Conservation (phyloP, 768 basidiomycete species). For the Rhodotorula paludigena region DNA sequence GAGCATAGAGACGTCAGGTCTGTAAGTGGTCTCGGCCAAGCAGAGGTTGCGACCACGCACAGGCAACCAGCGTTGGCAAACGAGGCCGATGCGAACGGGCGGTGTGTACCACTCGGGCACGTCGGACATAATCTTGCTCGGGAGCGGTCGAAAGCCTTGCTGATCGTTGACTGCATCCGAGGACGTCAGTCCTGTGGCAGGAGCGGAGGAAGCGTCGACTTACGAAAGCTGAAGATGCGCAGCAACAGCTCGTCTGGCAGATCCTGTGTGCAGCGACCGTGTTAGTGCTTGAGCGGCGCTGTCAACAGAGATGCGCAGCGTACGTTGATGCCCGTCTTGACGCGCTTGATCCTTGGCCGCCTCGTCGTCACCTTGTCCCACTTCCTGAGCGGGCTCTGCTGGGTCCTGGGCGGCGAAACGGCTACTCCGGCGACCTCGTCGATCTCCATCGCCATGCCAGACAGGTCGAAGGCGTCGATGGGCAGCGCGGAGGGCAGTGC, state of each 20-base stretch:
- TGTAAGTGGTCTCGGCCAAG: background rate
- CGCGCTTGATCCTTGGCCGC: background rate
- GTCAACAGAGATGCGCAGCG: background rate
- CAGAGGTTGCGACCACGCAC: background rate
- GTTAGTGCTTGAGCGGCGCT: rapidly evolving
- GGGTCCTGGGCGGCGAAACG: background rate
- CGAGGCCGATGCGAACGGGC: slow-evolving; percentile 12
- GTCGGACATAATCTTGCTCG: background rate
- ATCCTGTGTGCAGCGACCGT: background rate
- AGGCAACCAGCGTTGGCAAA: slow-evolving; percentile 20
- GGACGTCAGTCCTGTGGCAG: background rate
- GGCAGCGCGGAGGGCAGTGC: too few species aligned
- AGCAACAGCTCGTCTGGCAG: slow-evolving; percentile 24
- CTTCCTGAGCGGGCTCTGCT: background rate
- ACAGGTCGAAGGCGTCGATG: background rate
- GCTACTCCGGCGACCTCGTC: background rate
- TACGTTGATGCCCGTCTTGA: background rate
- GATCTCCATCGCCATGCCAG: background rate
- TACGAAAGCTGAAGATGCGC: slow-evolving; percentile 16
- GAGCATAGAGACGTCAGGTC: background rate
- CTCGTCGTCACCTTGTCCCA: background rate
- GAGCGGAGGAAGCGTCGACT: background rate
- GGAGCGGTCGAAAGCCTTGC: slow-evolving; percentile 2
- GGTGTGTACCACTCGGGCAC: slow-evolving; percentile 13
- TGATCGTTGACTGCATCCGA: slow-evolving; percentile 12